A percentile compares a stretch with the other conserved stretches of the same genome.
These are phyloP conservation scores for Diplotaxis tenuifolia DNA, from an alignment of 345 rosid species.

Conservation along the genomic window DNA sequence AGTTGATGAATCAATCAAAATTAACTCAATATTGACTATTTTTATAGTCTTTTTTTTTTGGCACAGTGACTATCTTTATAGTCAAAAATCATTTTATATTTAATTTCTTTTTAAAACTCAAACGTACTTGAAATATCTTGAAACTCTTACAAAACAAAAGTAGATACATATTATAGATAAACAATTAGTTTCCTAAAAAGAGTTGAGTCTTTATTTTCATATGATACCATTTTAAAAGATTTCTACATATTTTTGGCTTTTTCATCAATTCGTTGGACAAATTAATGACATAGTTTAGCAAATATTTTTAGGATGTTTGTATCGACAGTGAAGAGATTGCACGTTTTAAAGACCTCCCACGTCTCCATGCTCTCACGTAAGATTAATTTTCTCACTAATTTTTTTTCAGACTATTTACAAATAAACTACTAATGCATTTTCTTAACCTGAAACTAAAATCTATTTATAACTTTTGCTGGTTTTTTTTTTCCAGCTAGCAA, in stretches of 20 bases:
- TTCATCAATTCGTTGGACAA: no score
- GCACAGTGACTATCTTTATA: no score
- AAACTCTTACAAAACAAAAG: not conserved
- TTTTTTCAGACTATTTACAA: no score
- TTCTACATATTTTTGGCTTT: not conserved
- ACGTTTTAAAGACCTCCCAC: conserved; percentile 81
- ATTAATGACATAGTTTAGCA: not conserved
- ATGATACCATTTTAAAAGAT: no score
- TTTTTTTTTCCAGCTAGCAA: conserved; percentile 19
- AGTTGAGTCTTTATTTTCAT: no score
- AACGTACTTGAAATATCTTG: no score
- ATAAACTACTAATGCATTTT: no score
- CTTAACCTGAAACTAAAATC: no score
- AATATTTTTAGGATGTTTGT: conserved; percentile 80
- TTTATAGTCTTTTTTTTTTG: no score
- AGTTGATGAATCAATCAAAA: conserved; percentile 40
- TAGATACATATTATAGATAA: not conserved
- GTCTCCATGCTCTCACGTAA: conserved; percentile 36
- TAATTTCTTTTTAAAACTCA: no score
- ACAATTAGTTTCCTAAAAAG: conserved; percentile 24
- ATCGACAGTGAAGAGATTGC: conserved; percentile 89
- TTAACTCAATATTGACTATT: not conserved
- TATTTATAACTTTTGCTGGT: not conserved
- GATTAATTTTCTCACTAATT: not conserved
- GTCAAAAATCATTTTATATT: no score